These are phyloP conservation scores for Centrapalus pauciflorus DNA, from an alignment of 129 eudicot genomes.

Conservation along the genomic window DNA sequence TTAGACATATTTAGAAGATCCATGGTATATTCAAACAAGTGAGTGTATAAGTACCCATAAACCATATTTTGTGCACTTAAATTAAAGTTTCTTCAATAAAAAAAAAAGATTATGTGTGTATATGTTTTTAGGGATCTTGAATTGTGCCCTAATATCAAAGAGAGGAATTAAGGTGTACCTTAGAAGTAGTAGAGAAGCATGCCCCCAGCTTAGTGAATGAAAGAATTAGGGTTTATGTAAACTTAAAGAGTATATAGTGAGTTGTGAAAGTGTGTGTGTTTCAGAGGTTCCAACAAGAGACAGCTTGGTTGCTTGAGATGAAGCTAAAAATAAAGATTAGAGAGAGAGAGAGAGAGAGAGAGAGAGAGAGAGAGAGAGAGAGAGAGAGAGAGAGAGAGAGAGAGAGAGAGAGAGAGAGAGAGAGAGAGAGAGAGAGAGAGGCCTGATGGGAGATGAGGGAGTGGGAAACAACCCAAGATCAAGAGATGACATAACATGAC, in stretches of 20 bases:
- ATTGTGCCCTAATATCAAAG: background rate
- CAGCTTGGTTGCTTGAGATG: conserved; percentile 82
- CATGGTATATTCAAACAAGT: background rate
- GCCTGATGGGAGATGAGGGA: too few relatives aligned
- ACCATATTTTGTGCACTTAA: background rate
- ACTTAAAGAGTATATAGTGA: background rate
- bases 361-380: conserved; percentile 15
- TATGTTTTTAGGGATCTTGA: conserved; percentile 13
- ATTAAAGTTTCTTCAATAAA: background rate
- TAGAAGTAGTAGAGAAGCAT: conserved; percentile 23
- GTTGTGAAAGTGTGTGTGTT: conserved; percentile 38
- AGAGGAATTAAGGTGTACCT: conserved; percentile 25
- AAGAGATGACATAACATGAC: conserved; percentile 38
- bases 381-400: conserved; percentile 8
- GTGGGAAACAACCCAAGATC: conserved; percentile 46
- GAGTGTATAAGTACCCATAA: background rate
- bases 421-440: conserved; percentile 16
- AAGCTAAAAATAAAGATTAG: conserved; percentile 41
- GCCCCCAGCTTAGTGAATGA: background rate
- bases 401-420: conserved; percentile 14
- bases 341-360: conserved; percentile 8
- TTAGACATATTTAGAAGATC: background rate
- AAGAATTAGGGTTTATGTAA: conserved; percentile 30
- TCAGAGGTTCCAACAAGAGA: conserved; percentile 73
- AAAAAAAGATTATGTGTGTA: background rate